Conservation (phyloP, 2,329 filamentous ascomycete genomes). For the Ophiocordyceps sinensis region DNA sequence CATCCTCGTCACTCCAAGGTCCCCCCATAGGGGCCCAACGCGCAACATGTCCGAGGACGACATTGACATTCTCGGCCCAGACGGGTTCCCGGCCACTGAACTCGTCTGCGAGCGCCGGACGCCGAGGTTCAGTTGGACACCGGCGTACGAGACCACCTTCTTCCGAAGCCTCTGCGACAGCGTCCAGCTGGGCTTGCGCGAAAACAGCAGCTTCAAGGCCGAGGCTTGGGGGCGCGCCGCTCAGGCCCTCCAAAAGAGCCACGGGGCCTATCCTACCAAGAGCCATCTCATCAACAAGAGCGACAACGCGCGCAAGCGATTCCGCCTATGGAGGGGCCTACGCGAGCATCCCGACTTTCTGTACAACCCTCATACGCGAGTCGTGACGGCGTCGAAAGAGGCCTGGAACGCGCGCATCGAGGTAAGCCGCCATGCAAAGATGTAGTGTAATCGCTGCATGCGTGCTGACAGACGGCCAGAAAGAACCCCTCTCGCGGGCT, state of each 20-base stretch:
- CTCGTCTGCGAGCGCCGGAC: conserved; percentile 26
- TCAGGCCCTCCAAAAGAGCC: conserved; percentile 36
- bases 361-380: conserved; percentile 35
- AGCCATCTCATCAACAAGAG: conserved; percentile 49
- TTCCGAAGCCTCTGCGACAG: conserved; percentile 46
- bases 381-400: conserved; percentile 40
- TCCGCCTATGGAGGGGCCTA: conserved; percentile 44
- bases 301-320: conserved; percentile 48
- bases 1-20: not conserved
- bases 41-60: conserved; percentile 23
- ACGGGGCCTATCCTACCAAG: conserved; percentile 43
- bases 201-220: conserved; percentile 46
- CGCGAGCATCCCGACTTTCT: conserved; percentile 42
- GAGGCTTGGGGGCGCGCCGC: conserved; percentile 46
- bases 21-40: conserved; percentile 1
- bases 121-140: conserved; percentile 46
- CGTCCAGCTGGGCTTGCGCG: conserved; percentile 39
- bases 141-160: conserved; percentile 43
- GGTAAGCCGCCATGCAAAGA: conserved; percentile 20
- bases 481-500: conserved; percentile 42
- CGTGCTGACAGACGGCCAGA: conserved; percentile 21
- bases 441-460: not conserved
- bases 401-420: conserved; percentile 43
- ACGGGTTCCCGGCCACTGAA: conserved; percentile 17
- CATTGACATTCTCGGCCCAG: conserved; percentile 19